Conservation (phyloP, 768 basidiomycete species). For the Russula lepida region DNA sequence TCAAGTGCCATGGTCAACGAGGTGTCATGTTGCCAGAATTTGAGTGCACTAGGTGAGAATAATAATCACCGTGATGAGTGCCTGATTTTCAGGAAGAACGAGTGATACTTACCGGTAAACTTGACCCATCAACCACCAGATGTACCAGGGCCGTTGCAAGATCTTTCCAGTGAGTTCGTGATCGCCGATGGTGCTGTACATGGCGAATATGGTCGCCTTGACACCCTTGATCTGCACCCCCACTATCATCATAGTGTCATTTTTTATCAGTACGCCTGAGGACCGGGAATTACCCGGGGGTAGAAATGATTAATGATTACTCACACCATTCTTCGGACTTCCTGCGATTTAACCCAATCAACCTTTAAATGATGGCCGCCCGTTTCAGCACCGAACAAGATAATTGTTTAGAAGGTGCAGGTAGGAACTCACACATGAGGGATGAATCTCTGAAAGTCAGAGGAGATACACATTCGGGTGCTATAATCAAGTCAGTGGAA, state of each 20-base stretch:
- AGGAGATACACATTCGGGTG: constrained; percentile 59
- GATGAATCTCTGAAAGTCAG: constrained; percentile 58
- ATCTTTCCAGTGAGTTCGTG: constrained; percentile 36
- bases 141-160: constrained; percentile 50
- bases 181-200: constrained; percentile 47
- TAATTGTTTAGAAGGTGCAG: background rate
- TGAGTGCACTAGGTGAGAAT: constrained; percentile 38
- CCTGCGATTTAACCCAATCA: constrained; percentile 29
- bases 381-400: constrained; percentile 29
- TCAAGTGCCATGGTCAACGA: constrained; percentile 50
- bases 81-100: no score
- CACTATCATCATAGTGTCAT: background rate
- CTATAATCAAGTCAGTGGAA: constrained; percentile 32
- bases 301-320: constrained; percentile 26
- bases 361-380: constrained; percentile 21
- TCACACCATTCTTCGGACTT: constrained; percentile 64
- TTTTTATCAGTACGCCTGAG: background rate
- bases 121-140: constrained; percentile 67
- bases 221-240: constrained; percentile 30
- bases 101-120: constrained; percentile 37
- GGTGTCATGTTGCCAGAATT: constrained; percentile 49
- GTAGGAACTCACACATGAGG: constrained; percentile 46
- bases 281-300: constrained; percentile 11
- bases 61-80: no score
- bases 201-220: constrained; percentile 45